Evolutionary conservation across 1,139 yeast genomes (phyloP), one percentile per base, ranked within the genome.

Genomic region (Taiozyma sp.): DNA sequence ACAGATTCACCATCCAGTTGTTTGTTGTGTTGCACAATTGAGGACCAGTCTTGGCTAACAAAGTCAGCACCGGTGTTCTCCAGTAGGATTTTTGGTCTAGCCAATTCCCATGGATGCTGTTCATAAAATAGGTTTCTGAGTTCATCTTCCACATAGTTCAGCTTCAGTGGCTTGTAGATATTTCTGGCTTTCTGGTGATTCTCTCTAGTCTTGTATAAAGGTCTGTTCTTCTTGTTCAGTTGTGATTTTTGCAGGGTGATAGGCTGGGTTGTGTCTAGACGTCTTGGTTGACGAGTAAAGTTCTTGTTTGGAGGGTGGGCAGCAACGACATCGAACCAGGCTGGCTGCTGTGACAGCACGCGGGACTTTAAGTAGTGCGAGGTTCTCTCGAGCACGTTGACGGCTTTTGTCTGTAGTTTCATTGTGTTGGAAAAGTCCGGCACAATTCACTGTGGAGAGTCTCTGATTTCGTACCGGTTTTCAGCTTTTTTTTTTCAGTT

Each of bases 31-130:
- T 93, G 98, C 57, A 80, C 78, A 69, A 93, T 79, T 50, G 77
- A 76, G 50, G 84, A 76, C 98, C 99, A 93, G 67, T 93, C 89
- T 52, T 76, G 74, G 13, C 68, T 62, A 28, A 70, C 67, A 36
- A 74, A 76, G 49, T 83, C 83, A 44, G 76, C 69, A 8, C 88
- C 89, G 23, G 75, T 72, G 62, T 83, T 87, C 70, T 95, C 99
- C 47, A 91, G 78, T 59, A 93, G 71, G 34, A 83, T 77, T 66
- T 89, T 89, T n/a, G 99, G 97, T 59, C 96, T 81, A 3, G 99
- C 88, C 53, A 92, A 75, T 70, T 93, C 99, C 99, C 99, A 93
- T 13, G 99, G 99, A 69, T 93, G 99, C 67, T 92, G 97, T 54
- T 82, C 83, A 69, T 85, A 93, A 65, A 93, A 93, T 32, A 87